A percentile compares a stretch with the other conserved stretches of the same genome.
phyloP scores from a whole-genome alignment of 768 basidiomycete species.

The Tylopilus subfusipes region DNA sequence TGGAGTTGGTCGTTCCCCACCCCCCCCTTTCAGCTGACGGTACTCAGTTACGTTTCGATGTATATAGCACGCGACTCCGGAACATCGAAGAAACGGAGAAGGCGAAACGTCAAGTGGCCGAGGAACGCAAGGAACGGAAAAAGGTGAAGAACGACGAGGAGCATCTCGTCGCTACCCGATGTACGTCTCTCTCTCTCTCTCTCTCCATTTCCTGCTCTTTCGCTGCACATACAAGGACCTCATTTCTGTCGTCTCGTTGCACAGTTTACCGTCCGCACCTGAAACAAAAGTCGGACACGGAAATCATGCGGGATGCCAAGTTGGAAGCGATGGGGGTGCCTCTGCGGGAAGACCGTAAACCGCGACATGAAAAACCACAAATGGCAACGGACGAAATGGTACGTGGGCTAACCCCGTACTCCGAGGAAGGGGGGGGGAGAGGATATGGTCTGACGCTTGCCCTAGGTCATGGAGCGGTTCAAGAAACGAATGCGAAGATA shows the following conservation, averaged over 20 bases:
- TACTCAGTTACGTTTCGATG: no score
- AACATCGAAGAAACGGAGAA: constrained; percentile 99
- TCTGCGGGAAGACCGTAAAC: constrained; percentile 37
- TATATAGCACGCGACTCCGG: constrained; percentile 70
- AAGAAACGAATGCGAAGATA: constrained; percentile 92
- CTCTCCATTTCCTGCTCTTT: no score
- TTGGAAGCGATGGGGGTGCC: constrained; percentile 80
- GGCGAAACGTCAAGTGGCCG: constrained; percentile 83
- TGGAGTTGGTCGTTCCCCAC: constrained; percentile 69
- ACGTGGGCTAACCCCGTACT: constrained; percentile 22
- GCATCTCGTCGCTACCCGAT: constrained; percentile 82
- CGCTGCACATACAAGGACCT: background rate
- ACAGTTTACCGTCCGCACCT: constrained; percentile 83
- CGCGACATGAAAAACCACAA: constrained; percentile 57
- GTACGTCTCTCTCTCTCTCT: constrained; percentile 43
- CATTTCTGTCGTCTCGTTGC: background rate
- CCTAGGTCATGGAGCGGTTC: constrained; percentile 93
- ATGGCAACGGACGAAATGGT: constrained; percentile 92
- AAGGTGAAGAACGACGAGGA: constrained; percentile 63
- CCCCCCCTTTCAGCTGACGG: no score
- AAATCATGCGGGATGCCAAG: constrained; percentile 85
- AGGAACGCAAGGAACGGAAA: constrained; percentile 62
- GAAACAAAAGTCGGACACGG: constrained; percentile 80
- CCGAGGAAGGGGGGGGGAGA: no score
- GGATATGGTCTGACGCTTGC: background rate